Conservation (phyloP, 1,284 basidiomycete species). For the Chondrostereum purpureum region DNA sequence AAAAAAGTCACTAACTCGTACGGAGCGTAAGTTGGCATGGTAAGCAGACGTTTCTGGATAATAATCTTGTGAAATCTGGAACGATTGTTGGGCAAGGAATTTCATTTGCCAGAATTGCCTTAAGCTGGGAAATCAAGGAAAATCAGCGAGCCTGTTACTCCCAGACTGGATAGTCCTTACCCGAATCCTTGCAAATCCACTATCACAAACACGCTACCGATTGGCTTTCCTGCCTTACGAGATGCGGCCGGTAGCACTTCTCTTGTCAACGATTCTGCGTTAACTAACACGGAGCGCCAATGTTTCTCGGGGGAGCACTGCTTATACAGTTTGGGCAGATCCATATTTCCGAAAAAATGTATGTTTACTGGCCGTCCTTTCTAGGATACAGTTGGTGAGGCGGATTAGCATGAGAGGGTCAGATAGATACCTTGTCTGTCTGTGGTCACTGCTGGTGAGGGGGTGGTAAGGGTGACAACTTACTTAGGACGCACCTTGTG, state of each 20-base stretch:
- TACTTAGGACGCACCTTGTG: conserved; percentile 58
- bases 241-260: conserved; percentile 64
- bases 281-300: conserved; percentile 57
- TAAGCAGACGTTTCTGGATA: conserved; percentile 62
- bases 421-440: conserved; percentile 48
- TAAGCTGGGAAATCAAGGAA: conserved; percentile 31
- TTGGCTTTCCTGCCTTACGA: conserved; percentile 39
- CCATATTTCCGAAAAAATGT: conserved; percentile 53
- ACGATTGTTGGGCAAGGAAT: conserved; percentile 46
- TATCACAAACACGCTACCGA: conserved; percentile 53
- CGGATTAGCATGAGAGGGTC: not conserved
- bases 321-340: conserved; percentile 55
- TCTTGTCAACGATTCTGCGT: conserved; percentile 51
- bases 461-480: conserved; percentile 1
- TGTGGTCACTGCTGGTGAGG: conserved; percentile 18
- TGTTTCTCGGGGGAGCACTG: conserved; percentile 54
- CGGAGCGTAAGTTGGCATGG: conserved; percentile 4
- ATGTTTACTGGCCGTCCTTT: conserved; percentile 65
- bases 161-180: conserved; percentile 29
- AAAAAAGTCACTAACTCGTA: not conserved
- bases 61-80: conserved; percentile 72
- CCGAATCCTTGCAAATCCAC: conserved; percentile 65
- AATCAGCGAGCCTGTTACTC: too few relatives aligned
- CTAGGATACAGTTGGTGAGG: conserved; percentile 23
- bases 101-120: conserved; percentile 72